Percentiles rank a stretch among this genome's conserved stretches.
These are phyloP conservation scores for Claviceps spartinae DNA, from an alignment of 2,329 filamentous ascomycete genomes.

Conservation along the genomic window DNA sequence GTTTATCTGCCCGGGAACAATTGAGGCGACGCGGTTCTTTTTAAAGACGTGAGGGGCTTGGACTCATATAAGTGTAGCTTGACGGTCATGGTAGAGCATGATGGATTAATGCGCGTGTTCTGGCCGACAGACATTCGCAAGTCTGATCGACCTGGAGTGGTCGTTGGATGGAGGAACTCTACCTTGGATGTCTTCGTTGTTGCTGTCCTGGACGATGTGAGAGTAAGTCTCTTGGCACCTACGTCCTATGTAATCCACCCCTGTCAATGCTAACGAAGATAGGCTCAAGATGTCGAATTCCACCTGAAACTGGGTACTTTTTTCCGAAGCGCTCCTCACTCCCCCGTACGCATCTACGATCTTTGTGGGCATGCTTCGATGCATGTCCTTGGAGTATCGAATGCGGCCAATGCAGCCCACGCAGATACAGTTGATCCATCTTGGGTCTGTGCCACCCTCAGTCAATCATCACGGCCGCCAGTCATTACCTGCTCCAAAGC, in stretches of 20 bases:
- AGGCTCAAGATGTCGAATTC: conserved; percentile 73
- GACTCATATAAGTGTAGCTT: conserved; percentile 14
- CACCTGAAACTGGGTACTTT: conserved; percentile 74
- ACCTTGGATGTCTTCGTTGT: conserved; percentile 82
- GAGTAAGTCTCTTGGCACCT: conserved; percentile 43
- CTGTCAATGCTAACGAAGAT: conserved; percentile 1
- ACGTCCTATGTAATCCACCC: neutral
- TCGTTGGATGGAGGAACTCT: conserved; percentile 94
- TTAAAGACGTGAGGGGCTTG: conserved; percentile 30
- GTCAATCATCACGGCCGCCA: conserved; percentile 43
- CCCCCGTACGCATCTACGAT: conserved; percentile 66
- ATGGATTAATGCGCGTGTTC: conserved; percentile 95
- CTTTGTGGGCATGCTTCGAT: conserved; percentile 73
- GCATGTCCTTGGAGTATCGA: conserved; percentile 75
- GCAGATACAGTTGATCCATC: conserved; percentile 44
- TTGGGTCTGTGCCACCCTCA: conserved; percentile 50
- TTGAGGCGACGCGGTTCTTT: conserved; percentile 89
- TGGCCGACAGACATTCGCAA: conserved; percentile 80
- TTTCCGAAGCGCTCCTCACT: conserved; percentile 68
- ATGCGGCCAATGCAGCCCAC: conserved; percentile 38
- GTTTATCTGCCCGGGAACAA: conserved; percentile 91
- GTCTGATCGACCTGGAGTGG: conserved; percentile 63
- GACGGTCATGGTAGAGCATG: conserved; percentile 53
- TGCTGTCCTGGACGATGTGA: conserved; percentile 77
- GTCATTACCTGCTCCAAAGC: conserved; percentile 58